Evolutionary conservation across 2,329 filamentous ascomycete genomes (phyloP).

Genomic region (Acephala macrosclerotiorum): DNA sequence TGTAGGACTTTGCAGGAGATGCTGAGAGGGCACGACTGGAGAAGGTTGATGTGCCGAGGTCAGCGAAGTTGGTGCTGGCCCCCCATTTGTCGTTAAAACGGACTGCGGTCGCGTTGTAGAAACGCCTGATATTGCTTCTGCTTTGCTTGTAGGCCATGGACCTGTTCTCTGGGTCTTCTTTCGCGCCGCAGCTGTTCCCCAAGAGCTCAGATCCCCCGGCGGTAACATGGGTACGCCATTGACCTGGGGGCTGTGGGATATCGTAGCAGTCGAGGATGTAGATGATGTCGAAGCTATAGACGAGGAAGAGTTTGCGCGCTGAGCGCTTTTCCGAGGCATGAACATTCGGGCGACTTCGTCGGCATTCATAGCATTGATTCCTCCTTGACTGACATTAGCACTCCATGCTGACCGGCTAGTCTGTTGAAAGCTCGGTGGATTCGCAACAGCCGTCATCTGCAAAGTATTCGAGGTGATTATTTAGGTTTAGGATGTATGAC

Average conservation of each 20-base stretch:
- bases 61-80: conserved; percentile 67
- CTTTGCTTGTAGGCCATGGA: conserved; percentile 70
- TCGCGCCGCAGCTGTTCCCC: conserved; percentile 52
- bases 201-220: conserved; percentile 36
- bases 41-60: conserved; percentile 65
- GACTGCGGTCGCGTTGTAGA: conserved; percentile 68
- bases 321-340: conserved; percentile 85
- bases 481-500: conserved; percentile 19
- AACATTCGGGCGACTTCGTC: conserved; percentile 90
- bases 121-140: conserved; percentile 69
- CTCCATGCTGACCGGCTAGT: conserved; percentile 72
- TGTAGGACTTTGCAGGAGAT: conserved; percentile 65
- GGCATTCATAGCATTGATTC: conserved; percentile 75
- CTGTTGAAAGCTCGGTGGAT: conserved; percentile 67
- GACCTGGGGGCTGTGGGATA: conserved; percentile 65
- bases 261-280: conserved; percentile 66
- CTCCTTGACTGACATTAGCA: conserved; percentile 65
- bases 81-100: conserved; percentile 64
- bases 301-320: conserved; percentile 90
- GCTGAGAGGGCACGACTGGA: conserved; percentile 72
- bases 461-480: conserved; percentile 19
- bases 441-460: conserved; percentile 73
- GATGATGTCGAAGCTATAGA: conserved; percentile 76
- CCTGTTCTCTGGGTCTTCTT: conserved; percentile 57
- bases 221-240: conserved; percentile 59